Evolutionary conservation across 2,329 filamentous ascomycete genomes (phyloP).

Genomic region (Sclerotiophoma versabilis): DNA sequence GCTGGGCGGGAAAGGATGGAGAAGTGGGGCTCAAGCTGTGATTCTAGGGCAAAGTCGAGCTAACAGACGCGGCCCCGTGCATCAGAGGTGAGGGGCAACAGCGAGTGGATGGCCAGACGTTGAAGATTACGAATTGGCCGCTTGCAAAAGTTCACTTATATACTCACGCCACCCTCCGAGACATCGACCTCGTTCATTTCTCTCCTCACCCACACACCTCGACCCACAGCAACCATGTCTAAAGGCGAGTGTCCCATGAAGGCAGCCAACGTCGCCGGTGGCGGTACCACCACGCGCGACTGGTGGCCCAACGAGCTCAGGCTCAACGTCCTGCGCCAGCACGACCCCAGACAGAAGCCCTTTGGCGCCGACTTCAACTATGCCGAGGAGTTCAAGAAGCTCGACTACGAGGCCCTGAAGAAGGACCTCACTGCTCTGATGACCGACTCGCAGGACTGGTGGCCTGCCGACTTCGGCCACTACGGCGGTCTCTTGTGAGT

Average conservation of each 20-base stretch:
- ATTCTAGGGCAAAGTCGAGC: slow-evolving; percentile 25
- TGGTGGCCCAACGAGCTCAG: slow-evolving; percentile 77
- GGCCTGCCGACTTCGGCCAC: slow-evolving; percentile 83
- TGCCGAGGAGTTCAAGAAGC: slow-evolving; percentile 71
- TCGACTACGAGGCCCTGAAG: slow-evolving; percentile 76
- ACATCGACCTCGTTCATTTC: slow-evolving; percentile 9
- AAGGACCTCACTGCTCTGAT: slow-evolving; percentile 74
- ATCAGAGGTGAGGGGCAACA: slow-evolving; percentile 32
- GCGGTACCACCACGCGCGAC: slow-evolving; percentile 72
- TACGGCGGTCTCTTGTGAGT: slow-evolving; percentile 74
- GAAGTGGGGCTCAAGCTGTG: slow-evolving; percentile 12
- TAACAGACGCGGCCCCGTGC: slow-evolving; percentile 31
- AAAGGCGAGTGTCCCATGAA: slow-evolving; percentile 47
- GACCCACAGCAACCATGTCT: slow-evolving; percentile 38
- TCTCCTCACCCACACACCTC: slow-evolving; percentile 19
- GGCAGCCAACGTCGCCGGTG: slow-evolving; percentile 56
- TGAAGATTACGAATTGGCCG: slow-evolving; percentile 37
- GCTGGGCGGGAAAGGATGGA: background rate
- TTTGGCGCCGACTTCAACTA: slow-evolving; percentile 74
- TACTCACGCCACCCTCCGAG: slow-evolving; percentile 17
- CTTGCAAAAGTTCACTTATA: slow-evolving; percentile 32
- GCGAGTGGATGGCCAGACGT: slow-evolving; percentile 34
- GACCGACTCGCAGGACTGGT: slow-evolving; percentile 82
- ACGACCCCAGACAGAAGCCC: slow-evolving; percentile 69
- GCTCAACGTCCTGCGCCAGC: slow-evolving; percentile 77